phyloP scores from a whole-genome alignment of 305 asterid species.

The Galium porrigens region DNA sequence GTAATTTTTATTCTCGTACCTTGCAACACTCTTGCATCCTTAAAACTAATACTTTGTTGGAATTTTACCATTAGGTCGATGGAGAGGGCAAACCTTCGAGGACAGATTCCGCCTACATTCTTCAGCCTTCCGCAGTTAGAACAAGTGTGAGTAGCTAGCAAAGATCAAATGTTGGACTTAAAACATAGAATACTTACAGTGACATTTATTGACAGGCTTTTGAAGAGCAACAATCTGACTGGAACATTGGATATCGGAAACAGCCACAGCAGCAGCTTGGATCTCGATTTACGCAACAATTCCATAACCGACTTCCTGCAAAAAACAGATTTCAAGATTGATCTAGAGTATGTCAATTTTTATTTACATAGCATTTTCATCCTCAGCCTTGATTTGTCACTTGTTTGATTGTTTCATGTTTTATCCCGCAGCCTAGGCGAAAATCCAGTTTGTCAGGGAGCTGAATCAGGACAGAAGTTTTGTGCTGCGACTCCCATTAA shows the following conservation, averaged over 20 bases:
- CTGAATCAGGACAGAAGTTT: slow-evolving; percentile 30
- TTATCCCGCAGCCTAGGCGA: slow-evolving; percentile 39
- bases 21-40: background rate
- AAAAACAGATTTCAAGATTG: slow-evolving; percentile 29
- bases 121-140: slow-evolving; percentile 56
- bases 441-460: slow-evolving; percentile 56
- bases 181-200: slow-evolving; percentile 1
- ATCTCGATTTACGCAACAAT: slow-evolving; percentile 56
- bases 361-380: slow-evolving; percentile 4
- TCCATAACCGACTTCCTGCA: slow-evolving; percentile 37
- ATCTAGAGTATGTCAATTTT: slow-evolving; percentile 32
- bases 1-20: slow-evolving; percentile 15
- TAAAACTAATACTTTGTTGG: slow-evolving; percentile 9
- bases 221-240: slow-evolving; percentile 46
- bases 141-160: slow-evolving; percentile 42
- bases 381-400: background rate
- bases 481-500: slow-evolving; percentile 26
- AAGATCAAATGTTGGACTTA: background rate
- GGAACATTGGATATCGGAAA: slow-evolving; percentile 57
- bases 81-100: slow-evolving; percentile 49
- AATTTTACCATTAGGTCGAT: slow-evolving; percentile 39
- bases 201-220: slow-evolving; percentile 30
- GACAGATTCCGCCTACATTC: slow-evolving; percentile 39
- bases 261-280: slow-evolving; percentile 40
- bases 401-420: background rate